Percentiles rank a stretch among this genome's conserved stretches.
These are phyloP conservation scores for Penicillium arizonense DNA, from an alignment of 495 filamentous ascomycete genomes.

Conservation along the genomic window DNA sequence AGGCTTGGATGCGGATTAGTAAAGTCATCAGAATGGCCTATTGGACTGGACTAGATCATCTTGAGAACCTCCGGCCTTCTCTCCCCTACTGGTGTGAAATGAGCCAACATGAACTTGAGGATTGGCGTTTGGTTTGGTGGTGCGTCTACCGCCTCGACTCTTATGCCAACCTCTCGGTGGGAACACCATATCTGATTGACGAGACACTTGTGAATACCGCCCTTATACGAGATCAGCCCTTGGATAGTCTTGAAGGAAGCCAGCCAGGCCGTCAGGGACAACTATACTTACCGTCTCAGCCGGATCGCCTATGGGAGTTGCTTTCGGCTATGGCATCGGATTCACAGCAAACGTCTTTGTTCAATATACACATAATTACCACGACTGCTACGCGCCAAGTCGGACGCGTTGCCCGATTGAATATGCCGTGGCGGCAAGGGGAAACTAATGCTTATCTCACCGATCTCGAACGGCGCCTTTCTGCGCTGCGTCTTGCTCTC, in stretches of 20 bases:
- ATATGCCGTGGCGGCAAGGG: neutral
- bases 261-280: neutral
- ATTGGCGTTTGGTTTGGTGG: constrained; percentile 41
- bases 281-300: neutral
- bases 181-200: constrained; percentile 17
- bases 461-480: constrained; percentile 12
- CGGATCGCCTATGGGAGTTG: constrained; percentile 6
- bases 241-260: too few species aligned
- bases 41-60: constrained; percentile 19
- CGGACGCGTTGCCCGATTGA: constrained; percentile 4
- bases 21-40: constrained; percentile 33
- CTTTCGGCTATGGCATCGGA: constrained; percentile 5
- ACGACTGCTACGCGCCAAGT: constrained; percentile 12
- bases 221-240: neutral
- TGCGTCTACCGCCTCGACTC: constrained; percentile 40
- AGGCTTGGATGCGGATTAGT: constrained; percentile 33
- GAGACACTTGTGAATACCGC: constrained; percentile 9
- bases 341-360: constrained; percentile 1
- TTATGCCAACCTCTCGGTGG: constrained; percentile 23
- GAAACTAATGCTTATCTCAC: neutral
- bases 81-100: constrained; percentile 9
- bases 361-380: constrained; percentile 12
- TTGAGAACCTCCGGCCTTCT: constrained; percentile 9
- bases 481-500: constrained; percentile 13
- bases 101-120: constrained; percentile 31